Evolutionary conservation across 371 early-diverging fungal species (phyloP).

Genomic region (Blakeslea trispora): DNA sequence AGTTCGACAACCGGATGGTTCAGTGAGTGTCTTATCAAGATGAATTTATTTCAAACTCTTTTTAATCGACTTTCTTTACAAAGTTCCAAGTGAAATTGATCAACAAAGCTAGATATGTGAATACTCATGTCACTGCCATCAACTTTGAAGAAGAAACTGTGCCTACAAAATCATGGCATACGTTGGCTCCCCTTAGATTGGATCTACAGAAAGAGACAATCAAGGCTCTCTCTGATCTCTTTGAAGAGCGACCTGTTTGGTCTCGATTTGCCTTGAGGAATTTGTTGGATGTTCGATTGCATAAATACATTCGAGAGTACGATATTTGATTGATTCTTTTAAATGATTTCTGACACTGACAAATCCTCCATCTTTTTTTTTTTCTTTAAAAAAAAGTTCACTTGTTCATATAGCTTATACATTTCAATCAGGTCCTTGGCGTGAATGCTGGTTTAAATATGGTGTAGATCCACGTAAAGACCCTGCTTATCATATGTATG

Average conservation of each 20-base stretch:
- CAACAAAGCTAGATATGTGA: constrained; percentile 6
- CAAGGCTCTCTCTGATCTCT: constrained; percentile 24
- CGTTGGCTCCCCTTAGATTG: background rate
- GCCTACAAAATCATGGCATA: constrained; percentile 19
- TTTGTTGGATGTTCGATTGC: constrained; percentile 23
- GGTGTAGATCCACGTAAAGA: constrained; percentile 65
- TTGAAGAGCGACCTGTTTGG: constrained; percentile 61
- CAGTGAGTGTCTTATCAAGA: constrained; percentile 40
- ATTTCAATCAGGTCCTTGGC: constrained; percentile 60
- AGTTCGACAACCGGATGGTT: constrained; percentile 48
- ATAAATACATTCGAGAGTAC: constrained; percentile 26
- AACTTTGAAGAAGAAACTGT: constrained; percentile 20
- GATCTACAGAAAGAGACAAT: background rate
- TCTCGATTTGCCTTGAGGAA: constrained; percentile 45
- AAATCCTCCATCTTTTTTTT: too few species aligned
- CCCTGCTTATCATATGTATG: constrained; percentile 43
- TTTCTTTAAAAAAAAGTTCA: too few species aligned
- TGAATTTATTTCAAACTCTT: too few species aligned
- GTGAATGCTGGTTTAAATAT: constrained; percentile 61
- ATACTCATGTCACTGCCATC: constrained; percentile 4
- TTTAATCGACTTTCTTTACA: too few species aligned
- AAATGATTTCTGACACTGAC: background rate
- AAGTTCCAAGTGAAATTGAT: constrained; percentile 38
- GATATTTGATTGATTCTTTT: background rate
- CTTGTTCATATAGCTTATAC: constrained; percentile 47